A percentile compares a stretch with the other conserved stretches of the same genome.
Conservation (phyloP, 2,329 filamentous ascomycete genomes). For the Fusarium sp. region DNA sequence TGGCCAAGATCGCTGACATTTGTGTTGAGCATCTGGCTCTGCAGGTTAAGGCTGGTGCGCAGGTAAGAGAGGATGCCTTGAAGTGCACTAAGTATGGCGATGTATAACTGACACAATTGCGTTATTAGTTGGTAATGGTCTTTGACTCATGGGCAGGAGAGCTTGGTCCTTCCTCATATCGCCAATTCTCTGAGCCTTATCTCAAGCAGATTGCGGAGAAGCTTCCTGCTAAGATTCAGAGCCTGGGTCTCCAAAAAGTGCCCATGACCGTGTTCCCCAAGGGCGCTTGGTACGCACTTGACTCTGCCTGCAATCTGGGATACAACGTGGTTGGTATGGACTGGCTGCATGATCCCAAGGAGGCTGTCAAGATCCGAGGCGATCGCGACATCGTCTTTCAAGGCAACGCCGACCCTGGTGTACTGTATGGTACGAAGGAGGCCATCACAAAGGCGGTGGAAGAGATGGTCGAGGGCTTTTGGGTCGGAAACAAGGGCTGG, state of each 20-base stretch:
- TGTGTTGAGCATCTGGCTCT: slow-evolving; percentile 95
- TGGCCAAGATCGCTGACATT: slow-evolving; percentile 92
- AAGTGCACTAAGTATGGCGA: neutral
- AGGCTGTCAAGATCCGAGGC: slow-evolving; percentile 83
- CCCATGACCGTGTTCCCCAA: slow-evolving; percentile 99
- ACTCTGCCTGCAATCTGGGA: slow-evolving; percentile 85
- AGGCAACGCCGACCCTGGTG: slow-evolving; percentile 94
- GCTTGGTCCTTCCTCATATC: slow-evolving; percentile 85
- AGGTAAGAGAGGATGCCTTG: slow-evolving; percentile 64
- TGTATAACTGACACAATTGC: slow-evolving; percentile 6
- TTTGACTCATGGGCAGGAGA: slow-evolving; percentile 99
- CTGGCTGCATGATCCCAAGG: slow-evolving; percentile 90
- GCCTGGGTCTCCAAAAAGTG: slow-evolving; percentile 81
- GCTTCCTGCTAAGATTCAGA: slow-evolving; percentile 78
- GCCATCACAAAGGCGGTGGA: slow-evolving; percentile 86
- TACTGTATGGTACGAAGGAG: slow-evolving; percentile 86
- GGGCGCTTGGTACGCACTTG: slow-evolving; percentile 94
- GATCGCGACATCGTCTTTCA: slow-evolving; percentile 83
- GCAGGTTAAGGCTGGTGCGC: slow-evolving; percentile 92
- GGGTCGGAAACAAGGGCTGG: slow-evolving; percentile 86
- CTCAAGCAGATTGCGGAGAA: slow-evolving; percentile 85
- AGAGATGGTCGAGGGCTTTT: slow-evolving; percentile 89
- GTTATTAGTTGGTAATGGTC: slow-evolving; percentile 82
- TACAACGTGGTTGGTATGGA: slow-evolving; percentile 96
- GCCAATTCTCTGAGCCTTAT: slow-evolving; percentile 87